Evolutionary conservation across 179 eudicot genomes (phyloP), one percentile per base, ranked within the genome.

Genomic region (Beta macrorhiza): DNA sequence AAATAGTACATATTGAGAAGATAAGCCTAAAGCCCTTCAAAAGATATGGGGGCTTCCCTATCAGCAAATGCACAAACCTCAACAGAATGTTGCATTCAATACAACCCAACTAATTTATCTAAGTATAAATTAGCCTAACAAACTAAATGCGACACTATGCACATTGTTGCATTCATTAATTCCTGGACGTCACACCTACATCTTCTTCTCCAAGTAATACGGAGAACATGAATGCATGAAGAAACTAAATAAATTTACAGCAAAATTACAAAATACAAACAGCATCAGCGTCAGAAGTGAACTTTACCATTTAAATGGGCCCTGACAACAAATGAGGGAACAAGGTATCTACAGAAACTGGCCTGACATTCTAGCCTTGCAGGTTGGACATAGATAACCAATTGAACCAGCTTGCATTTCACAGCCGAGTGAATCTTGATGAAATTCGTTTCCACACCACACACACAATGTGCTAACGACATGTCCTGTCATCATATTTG

Each of bases 381-480:
- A 94, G 71, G 87, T 76, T 79, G 93, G 97, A 79, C 98, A 94
- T 77, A 94, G 67, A 64, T 87, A 86, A 63, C 97, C 97, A 64
- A 91, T 90, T 56, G 91, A 90, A 59, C 93, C 92, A 67, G 90
- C 84, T 85, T 94, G 92, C 72, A 88, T 56, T 79, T 86, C 95
- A 74, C 89, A 49, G 53, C 83, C 87, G 14, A 82, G 56, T 63
- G 94, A 81, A 76, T 93, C 91, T 49, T 86, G 91, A 72, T 87
- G 91, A 81, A 94, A 93, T 79, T 89, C 90, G 83, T 84, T 91
- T 73, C 92, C 87, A 84, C 98, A 94, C 98, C 98, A 94, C 51
- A 91, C 93, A 83, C 98, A 94, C 67, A 85, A 45, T 19, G 89
- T 76, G 81, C 84, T 83, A 45, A 86, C 85, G 70, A 81, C 84